Evolutionary conservation across 116 monocot species (phyloP).

Genomic region (Cymodocea nodosa): DNA sequence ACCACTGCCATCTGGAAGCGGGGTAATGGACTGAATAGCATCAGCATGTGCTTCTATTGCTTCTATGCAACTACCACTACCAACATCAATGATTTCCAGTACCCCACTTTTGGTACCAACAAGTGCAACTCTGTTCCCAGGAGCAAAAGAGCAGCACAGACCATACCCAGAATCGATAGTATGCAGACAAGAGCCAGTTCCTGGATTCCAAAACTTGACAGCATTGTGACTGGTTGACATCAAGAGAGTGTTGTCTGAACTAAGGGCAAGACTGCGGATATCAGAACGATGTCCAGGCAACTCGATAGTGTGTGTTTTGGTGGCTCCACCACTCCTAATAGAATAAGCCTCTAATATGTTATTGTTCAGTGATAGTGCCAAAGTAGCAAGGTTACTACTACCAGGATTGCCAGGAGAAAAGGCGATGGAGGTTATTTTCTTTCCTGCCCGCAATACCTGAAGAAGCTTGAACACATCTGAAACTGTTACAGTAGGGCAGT

Average conservation of each 20-base stretch:
- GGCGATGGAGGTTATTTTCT: slow-evolving; percentile 71
- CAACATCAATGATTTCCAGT: slow-evolving; percentile 80
- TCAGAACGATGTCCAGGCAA: slow-evolving; percentile 87
- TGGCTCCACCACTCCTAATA: slow-evolving; percentile 29
- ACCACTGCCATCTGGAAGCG: slow-evolving; percentile 52
- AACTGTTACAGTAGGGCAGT: slow-evolving; percentile 26
- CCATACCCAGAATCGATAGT: slow-evolving; percentile 86
- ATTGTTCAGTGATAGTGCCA: slow-evolving; percentile 76
- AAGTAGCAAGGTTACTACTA: slow-evolving; percentile 37
- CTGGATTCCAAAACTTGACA: slow-evolving; percentile 91
- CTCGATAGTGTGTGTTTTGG: slow-evolving; percentile 53
- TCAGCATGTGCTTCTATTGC: slow-evolving; percentile 62
- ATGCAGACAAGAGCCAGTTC: slow-evolving; percentile 65
- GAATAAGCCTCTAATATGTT: slow-evolving; percentile 76
- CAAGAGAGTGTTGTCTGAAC: slow-evolving; percentile 61
- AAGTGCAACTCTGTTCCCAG: slow-evolving; percentile 65
- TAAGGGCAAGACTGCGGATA: slow-evolving; percentile 71
- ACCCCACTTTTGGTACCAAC: slow-evolving; percentile 77
- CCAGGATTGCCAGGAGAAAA: slow-evolving; percentile 52
- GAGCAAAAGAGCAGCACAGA: slow-evolving; percentile 65
- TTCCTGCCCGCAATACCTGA: slow-evolving; percentile 44
- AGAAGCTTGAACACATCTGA: slow-evolving; percentile 72
- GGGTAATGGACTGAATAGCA: slow-evolving; percentile 46
- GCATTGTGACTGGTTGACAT: slow-evolving; percentile 92
- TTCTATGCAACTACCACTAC: slow-evolving; percentile 61